These are phyloP conservation scores for Globisporangium iwayamae DNA, from an alignment of 352 stramenopile species.

Conservation along the genomic window DNA sequence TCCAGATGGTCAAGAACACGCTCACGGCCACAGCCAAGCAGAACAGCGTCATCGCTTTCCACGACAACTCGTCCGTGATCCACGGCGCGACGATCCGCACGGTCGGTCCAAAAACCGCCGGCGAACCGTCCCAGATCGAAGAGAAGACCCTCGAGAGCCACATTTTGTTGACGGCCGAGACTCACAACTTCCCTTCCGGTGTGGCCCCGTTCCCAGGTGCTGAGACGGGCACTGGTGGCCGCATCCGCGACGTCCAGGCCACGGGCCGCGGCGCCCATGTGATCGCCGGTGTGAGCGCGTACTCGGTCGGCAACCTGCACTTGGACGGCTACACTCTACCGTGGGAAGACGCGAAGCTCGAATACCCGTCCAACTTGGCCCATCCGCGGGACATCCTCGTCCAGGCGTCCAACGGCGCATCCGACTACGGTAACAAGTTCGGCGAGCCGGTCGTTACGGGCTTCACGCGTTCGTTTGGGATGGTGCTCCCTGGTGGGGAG, in stretches of 20 bases:
- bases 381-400: constrained; percentile 94
- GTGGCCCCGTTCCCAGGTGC: constrained; percentile 94
- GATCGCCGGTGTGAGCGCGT: constrained; percentile 89
- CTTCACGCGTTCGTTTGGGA: constrained; percentile 97
- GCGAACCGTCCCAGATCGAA: constrained; percentile 63
- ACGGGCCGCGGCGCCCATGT: constrained; percentile 96
- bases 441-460: constrained; percentile 98
- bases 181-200: constrained; percentile 99
- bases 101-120: constrained; percentile 63
- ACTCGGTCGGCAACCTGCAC: constrained; percentile 93
- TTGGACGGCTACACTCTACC: constrained; percentile 95
- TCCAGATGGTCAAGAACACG: constrained; percentile 99
- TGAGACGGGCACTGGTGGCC: constrained; percentile 97
- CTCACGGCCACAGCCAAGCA: constrained; percentile 86
- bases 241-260: constrained; percentile 98
- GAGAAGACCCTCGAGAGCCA: constrained; percentile 87
- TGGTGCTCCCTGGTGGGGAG: constrained; percentile 93
- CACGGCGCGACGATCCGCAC: constrained; percentile 89
- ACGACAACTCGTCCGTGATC: constrained; percentile 99
- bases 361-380: constrained; percentile 90
- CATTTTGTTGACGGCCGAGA: constrained; percentile 97
- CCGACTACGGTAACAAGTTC: constrained; percentile 99
- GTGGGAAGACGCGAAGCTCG: constrained; percentile 93
- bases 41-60: constrained; percentile 99
- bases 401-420: constrained; percentile 97